Conservation (phyloP, 768 basidiomycete genomes). For the Naematelia encephala region DNA sequence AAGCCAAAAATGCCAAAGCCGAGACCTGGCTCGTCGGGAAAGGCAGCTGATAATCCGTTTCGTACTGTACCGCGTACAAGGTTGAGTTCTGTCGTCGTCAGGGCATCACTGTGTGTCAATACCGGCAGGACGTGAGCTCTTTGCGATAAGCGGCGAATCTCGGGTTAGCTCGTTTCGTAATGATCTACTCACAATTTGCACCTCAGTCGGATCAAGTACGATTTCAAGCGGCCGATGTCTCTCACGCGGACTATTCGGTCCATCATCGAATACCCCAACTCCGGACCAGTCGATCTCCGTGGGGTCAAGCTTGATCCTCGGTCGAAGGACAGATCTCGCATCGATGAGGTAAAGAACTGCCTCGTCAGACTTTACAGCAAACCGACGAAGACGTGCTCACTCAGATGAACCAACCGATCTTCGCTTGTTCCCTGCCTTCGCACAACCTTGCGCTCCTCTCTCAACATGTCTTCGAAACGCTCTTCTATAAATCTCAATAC, state of each 20-base stretch:
- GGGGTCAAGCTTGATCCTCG: neutral
- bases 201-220: constrained; percentile 9
- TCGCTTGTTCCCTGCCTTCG: constrained; percentile 21
- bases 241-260: neutral
- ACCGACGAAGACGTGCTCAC: too few species aligned
- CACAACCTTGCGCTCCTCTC: constrained; percentile 37
- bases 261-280: constrained; percentile 23
- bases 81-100: constrained; percentile 25
- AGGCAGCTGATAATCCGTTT: constrained; percentile 18
- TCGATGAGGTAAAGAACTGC: constrained; percentile 41
- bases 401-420: constrained; percentile 38
- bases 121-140: constrained; percentile 37
- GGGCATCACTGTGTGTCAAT: constrained; percentile 28
- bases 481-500: constrained; percentile 37
- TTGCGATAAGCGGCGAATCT: constrained; percentile 28
- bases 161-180: neutral
- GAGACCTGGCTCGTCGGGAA: constrained; percentile 12
- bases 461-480: constrained; percentile 28
- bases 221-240: too few species aligned
- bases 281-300: constrained; percentile 34
- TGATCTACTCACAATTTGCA: constrained; percentile 25
- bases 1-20: constrained; percentile 34
- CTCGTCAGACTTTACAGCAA: too few species aligned
- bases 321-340: constrained; percentile 28
- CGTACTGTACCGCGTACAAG: constrained; percentile 19